Conservation (phyloP, 352 stramenopile species). For the Thalassiosira exigua region DNA sequence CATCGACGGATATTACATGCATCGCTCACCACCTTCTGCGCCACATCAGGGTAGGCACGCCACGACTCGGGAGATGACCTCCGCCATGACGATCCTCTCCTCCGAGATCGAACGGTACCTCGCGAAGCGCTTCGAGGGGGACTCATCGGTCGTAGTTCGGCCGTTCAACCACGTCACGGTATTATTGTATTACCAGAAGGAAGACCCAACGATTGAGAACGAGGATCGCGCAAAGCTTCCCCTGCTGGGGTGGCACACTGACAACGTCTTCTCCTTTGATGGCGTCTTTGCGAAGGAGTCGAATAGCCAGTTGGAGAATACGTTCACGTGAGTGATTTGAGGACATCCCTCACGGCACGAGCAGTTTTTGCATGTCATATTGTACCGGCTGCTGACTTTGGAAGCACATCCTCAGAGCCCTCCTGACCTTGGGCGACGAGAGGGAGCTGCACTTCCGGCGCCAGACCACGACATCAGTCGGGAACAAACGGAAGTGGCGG, state of each 20-base stretch:
- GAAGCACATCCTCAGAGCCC: constrained; percentile 5
- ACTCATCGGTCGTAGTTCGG: not conserved
- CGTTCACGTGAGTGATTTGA: constrained; percentile 22
- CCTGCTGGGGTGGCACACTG: constrained; percentile 30
- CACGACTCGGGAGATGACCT: constrained; percentile 23
- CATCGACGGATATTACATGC: no score
- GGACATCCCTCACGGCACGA: no score
- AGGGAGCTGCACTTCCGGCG: constrained; percentile 20
- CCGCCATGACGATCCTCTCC: constrained; percentile 18
- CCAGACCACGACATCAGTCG: constrained; percentile 1
- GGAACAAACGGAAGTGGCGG: not conserved
- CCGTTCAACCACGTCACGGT: constrained; percentile 24
- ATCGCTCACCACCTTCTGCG: no score
- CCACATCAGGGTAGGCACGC: no score
- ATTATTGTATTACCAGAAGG: constrained; percentile 26
- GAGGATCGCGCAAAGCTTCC: not conserved
- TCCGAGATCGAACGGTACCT: constrained; percentile 9
- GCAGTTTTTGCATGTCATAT: no score
- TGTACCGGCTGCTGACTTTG: not conserved
- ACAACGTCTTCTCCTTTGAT: constrained; percentile 19
- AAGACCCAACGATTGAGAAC: not conserved
- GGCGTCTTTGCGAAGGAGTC: constrained; percentile 5
- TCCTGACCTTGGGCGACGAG: constrained; percentile 22
- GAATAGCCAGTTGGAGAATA: constrained; percentile 31
- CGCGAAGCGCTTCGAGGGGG: constrained; percentile 1